Evolutionary conservation across 1,284 basidiomycete genomes (phyloP), one percentile per base, ranked within the genome.

Genomic region (Peniophora sp.): DNA sequence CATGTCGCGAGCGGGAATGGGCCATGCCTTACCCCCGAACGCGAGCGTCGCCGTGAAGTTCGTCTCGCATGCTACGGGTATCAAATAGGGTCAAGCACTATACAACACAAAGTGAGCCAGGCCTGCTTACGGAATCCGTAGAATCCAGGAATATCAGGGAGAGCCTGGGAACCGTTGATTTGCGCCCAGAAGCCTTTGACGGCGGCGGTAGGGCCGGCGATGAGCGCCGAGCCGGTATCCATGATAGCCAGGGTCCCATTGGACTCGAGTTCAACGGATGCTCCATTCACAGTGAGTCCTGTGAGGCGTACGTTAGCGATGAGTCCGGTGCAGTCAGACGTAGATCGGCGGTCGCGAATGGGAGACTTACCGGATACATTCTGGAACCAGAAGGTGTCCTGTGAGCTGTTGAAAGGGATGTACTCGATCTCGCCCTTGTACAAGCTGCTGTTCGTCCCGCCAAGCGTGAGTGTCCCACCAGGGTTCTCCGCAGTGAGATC

Each of bases 61-160:
- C 1, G 77, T 76, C 5, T 53, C 59, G 59, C 85, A 87, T 9
- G 83, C 85, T 88, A 52, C 24, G 36, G 35, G 20, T 39, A 46
- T 32, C 12, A n/a, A n/a, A n/a, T n/a, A n/a, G n/a, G n/a, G n/a
- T 27, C 37, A 47, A 45, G 37, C 12, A 18, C 50, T 24, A 52
- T 42, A 37, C 24, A 48, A 50, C 46, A 32, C 36, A 35, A 17
- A 47, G 37, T 14, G 2, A 71, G n/a, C n/a, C n/a, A n/a, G n/a
- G n/a, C n/a, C n/a, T n/a, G n/a, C n/a, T n/a, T n/a, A 88, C 85
- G 85, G 71, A 79, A 88, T n/a, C 74, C 66, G 54, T 70, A 90
- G 67, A 81, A 79, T 34, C 87, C 86, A 37, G 58, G 44, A 51
- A 69, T 55, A 10, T 68, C 66, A 0, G 51, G 54, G 5, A 79